These are phyloP conservation scores for Nephelium lappaceum DNA, from an alignment of 345 rosid species.

Conservation along the genomic window DNA sequence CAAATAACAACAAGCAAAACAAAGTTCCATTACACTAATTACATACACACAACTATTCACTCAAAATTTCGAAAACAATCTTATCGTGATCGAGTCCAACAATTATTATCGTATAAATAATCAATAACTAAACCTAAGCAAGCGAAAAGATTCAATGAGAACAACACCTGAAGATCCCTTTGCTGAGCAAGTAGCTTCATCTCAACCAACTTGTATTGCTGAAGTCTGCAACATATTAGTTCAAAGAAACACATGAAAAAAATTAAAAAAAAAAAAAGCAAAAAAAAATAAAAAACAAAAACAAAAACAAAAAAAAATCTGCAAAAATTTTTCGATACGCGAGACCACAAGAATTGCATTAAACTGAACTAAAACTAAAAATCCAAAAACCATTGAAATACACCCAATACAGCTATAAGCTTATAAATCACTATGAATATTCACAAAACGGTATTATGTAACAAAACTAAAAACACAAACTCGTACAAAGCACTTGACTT, in stretches of 20 bases:
- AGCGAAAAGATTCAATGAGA: conserved; percentile 6
- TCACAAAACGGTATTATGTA: background rate
- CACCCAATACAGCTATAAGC: background rate
- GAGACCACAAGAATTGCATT: background rate
- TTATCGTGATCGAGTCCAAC: background rate
- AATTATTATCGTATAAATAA: background rate
- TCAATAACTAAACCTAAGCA: background rate
- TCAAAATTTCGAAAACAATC: background rate
- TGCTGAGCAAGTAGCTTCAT: conserved; percentile 94
- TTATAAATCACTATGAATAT: background rate
- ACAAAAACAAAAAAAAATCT: background rate
- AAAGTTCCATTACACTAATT: background rate
- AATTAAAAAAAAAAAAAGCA: background rate
- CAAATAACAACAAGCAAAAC: background rate
- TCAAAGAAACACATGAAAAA: background rate
- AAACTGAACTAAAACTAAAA: background rate
- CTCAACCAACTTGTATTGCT: conserved; percentile 82
- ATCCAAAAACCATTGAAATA: background rate
- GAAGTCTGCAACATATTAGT: conserved; percentile 54
- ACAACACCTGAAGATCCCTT: conserved; percentile 66
- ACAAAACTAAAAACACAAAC: no score
- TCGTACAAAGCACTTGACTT: no score
- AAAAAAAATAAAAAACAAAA: background rate
- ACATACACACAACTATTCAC: background rate
- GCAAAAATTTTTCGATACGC: background rate